Percentiles rank a stretch among this genome's conserved stretches.
Conservation (phyloP, 768 basidiomycete species). For the Kwoniella bestiolae region DNA sequence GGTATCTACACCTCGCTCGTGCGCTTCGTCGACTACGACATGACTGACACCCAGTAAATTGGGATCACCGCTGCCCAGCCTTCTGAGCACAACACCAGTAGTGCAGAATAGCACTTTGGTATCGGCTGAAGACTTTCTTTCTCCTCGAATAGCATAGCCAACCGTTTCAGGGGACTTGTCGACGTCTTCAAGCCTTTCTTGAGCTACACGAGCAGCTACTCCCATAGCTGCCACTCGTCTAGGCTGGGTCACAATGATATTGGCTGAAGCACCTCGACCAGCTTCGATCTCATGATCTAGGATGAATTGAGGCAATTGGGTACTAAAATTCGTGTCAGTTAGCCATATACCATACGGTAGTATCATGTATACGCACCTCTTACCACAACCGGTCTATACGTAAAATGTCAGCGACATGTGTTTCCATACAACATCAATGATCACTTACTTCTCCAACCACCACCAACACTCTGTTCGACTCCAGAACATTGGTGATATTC, state of each 20-base stretch:
- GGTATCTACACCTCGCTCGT: slow-evolving; percentile 88
- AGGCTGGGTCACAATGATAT: slow-evolving; percentile 86
- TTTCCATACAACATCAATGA: not conserved
- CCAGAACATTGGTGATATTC: slow-evolving; percentile 67
- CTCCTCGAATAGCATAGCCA: slow-evolving; percentile 88
- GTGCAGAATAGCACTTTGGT: slow-evolving; percentile 89
- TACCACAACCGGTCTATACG: slow-evolving; percentile 71
- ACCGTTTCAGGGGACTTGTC: slow-evolving; percentile 65
- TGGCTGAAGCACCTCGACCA: slow-evolving; percentile 67
- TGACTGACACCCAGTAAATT: slow-evolving; percentile 73
- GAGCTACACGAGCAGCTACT: slow-evolving; percentile 81
- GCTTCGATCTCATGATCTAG: slow-evolving; percentile 76
- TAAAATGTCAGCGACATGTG: slow-evolving; percentile 4
- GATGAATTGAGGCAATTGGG: slow-evolving; percentile 82
- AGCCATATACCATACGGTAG: too few species aligned
- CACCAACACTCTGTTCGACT: slow-evolving; percentile 70
- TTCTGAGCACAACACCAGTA: slow-evolving; percentile 85
- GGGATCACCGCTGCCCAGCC: slow-evolving; percentile 73
- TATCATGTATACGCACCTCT: slow-evolving; percentile 54
- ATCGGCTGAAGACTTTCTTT: slow-evolving; percentile 68
- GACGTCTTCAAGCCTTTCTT: slow-evolving; percentile 65
- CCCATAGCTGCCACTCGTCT: slow-evolving; percentile 85
- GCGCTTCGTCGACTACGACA: slow-evolving; percentile 90
- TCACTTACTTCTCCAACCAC: slow-evolving; percentile 81
- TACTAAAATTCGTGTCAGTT: slow-evolving; percentile 20